Percentiles rank a stretch among this genome's conserved stretches.
Conservation (phyloP, 495 filamentous ascomycete genomes). For the Aspergillus homomorphus region DNA sequence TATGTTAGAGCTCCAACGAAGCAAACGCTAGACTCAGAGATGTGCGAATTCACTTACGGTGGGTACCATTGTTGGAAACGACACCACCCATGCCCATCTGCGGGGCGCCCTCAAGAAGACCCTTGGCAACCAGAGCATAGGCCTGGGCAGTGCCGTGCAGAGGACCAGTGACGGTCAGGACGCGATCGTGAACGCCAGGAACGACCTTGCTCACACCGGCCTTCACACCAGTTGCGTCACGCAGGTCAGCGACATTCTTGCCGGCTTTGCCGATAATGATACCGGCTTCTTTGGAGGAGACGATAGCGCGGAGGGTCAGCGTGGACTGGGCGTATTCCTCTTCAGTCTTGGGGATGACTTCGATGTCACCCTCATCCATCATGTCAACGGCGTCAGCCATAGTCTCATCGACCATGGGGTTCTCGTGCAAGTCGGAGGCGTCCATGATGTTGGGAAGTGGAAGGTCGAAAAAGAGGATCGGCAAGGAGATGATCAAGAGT, state of each 20-base stretch:
- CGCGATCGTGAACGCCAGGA: slow-evolving; percentile 92
- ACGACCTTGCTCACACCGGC: slow-evolving; percentile 99
- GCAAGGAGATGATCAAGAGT: neutral
- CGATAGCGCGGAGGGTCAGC: slow-evolving; percentile 92
- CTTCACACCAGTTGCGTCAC: slow-evolving; percentile 95
- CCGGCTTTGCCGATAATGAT: slow-evolving; percentile 98
- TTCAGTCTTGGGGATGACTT: slow-evolving; percentile 77
- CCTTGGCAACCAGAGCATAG: slow-evolving; percentile 88
- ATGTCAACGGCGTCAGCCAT: slow-evolving; percentile 51
- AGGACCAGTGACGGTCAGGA: slow-evolving; percentile 87
- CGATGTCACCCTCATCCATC: slow-evolving; percentile 61
- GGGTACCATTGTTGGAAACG: slow-evolving; percentile 78
- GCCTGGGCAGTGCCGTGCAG: slow-evolving; percentile 83
- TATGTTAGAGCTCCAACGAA: slow-evolving; percentile 28
- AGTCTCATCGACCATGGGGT: slow-evolving; percentile 37
- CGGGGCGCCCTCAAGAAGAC: slow-evolving; percentile 87
- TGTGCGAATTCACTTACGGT: slow-evolving; percentile 64
- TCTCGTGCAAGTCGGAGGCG: slow-evolving; percentile 46
- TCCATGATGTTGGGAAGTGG: slow-evolving; percentile 39
- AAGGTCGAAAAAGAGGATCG: neutral
- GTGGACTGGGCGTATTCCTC: slow-evolving; percentile 91
- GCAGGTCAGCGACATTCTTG: slow-evolving; percentile 95
- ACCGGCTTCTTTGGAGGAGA: slow-evolving; percentile 96
- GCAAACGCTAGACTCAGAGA: neutral
- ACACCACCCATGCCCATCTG: slow-evolving; percentile 92